A percentile compares a stretch with the other conserved stretches of the same genome.
Conservation (phyloP, 768 basidiomycete genomes). For the Russula vinacea region DNA sequence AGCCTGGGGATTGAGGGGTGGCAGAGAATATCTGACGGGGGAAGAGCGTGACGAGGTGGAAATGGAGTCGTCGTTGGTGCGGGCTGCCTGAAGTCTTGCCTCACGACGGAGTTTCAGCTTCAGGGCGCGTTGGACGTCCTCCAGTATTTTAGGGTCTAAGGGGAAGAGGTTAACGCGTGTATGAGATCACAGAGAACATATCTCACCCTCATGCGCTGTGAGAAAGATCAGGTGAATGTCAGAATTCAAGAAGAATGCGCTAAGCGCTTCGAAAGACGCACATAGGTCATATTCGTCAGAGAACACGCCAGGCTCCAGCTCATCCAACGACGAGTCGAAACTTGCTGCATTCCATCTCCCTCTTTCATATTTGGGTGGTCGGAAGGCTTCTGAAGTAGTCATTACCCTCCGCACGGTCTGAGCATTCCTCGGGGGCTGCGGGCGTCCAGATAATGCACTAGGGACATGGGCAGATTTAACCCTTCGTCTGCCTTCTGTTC, state of each 20-base stretch:
- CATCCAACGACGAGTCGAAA: slow-evolving; percentile 27
- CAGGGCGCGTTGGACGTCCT: slow-evolving; percentile 75
- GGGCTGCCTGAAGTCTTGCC: slow-evolving; percentile 48
- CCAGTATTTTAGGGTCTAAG: slow-evolving; percentile 73
- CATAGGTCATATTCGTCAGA: slow-evolving; percentile 78
- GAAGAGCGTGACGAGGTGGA: slow-evolving; percentile 32
- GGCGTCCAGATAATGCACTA: slow-evolving; percentile 9
- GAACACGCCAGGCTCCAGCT: slow-evolving; percentile 39
- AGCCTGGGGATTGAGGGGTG: slow-evolving; percentile 36
- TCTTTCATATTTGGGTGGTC: slow-evolving; percentile 22
- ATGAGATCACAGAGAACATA: neutral
- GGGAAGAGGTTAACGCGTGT: slow-evolving; percentile 24
- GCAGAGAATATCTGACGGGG: slow-evolving; percentile 30
- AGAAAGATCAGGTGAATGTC: slow-evolving; percentile 22
- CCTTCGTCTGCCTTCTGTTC: slow-evolving; percentile 34
- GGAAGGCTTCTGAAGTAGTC: slow-evolving; percentile 20
- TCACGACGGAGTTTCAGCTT: slow-evolving; percentile 72
- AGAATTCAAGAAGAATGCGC: neutral
- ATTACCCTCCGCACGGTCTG: slow-evolving; percentile 25
- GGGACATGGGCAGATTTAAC: slow-evolving; percentile 35
- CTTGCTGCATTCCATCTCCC: slow-evolving; percentile 12
- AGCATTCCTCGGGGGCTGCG: slow-evolving; percentile 23
- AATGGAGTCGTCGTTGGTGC: slow-evolving; percentile 29
- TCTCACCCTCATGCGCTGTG: slow-evolving; percentile 71
- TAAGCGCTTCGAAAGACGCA: slow-evolving; percentile 41